phyloP scores from a whole-genome alignment of 139 green algal species.

The Chlamydomonas schloesseri region DNA sequence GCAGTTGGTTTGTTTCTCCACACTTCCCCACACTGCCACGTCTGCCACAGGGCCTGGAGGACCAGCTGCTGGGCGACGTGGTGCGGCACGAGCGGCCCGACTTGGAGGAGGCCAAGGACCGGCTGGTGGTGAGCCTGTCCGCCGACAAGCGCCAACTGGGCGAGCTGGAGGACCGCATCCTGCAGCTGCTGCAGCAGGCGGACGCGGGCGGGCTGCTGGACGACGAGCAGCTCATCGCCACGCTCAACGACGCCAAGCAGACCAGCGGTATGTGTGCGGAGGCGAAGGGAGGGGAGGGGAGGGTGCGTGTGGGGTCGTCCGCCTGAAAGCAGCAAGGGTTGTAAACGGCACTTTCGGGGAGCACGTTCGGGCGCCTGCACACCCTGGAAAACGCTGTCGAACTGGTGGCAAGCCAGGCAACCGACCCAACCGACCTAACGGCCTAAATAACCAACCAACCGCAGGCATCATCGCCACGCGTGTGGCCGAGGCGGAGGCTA shows the following conservation, averaged over 20 bases:
- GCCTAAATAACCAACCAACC: too few species aligned
- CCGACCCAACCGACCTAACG: too few species aligned
- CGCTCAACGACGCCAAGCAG: constrained; percentile 84
- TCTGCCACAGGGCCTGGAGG: constrained; percentile 82
- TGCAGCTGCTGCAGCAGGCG: constrained; percentile 82
- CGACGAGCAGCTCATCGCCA: constrained; percentile 85
- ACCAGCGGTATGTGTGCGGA: constrained; percentile 60
- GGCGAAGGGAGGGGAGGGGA: background rate
- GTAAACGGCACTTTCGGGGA: too few species aligned
- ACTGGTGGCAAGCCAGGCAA: too few species aligned
- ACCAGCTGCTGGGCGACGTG: constrained; percentile 89
- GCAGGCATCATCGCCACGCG: constrained; percentile 58
- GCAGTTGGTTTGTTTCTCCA: too few species aligned
- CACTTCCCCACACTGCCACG: background rate
- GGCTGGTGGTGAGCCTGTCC: constrained; percentile 69
- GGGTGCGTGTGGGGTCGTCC: too few species aligned
- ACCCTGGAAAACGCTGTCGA: too few species aligned
- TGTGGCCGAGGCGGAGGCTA: constrained; percentile 86
- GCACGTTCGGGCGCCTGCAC: too few species aligned
- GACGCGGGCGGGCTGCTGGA: constrained; percentile 89
- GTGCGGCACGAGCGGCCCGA: constrained; percentile 83
- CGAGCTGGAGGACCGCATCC: constrained; percentile 84
- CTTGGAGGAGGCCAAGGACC: constrained; percentile 77
- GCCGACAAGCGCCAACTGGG: constrained; percentile 86
- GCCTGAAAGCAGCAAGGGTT: too few species aligned